phyloP scores from a whole-genome alignment of 139 green algal genomes.

The Asterochloris erici region DNA sequence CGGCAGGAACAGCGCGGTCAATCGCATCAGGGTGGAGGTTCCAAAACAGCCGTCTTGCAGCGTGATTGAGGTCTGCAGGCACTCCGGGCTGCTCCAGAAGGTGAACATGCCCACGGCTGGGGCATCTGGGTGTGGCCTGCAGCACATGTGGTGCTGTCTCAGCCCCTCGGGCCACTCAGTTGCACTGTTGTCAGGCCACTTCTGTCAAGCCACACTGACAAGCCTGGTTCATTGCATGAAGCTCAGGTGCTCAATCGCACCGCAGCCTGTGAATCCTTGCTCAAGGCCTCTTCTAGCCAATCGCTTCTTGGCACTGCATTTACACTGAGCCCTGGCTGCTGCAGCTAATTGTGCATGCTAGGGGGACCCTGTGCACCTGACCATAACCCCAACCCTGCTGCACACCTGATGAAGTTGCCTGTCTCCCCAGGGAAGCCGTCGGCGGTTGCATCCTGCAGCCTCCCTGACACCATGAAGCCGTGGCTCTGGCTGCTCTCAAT shows the following conservation, averaged over 20 bases:
- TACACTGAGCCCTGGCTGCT: too few species aligned
- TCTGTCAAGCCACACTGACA: too few species aligned
- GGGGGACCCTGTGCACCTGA: too few species aligned
- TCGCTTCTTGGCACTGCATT: too few species aligned
- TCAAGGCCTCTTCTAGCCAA: too few species aligned
- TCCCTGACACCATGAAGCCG: constrained; percentile 14
- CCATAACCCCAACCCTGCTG: too few species aligned
- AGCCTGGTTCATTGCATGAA: too few species aligned
- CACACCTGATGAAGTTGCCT: constrained; percentile 37
- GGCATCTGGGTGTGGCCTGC: not conserved
- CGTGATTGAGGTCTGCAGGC: constrained; percentile 23
- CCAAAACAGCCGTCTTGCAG: constrained; percentile 40
- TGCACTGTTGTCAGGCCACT: not conserved
- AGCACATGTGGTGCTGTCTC: not conserved
- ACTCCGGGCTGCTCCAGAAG: not conserved
- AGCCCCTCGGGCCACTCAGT: not conserved
- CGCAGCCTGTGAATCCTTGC: too few species aligned
- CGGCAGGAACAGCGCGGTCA: constrained; percentile 28
- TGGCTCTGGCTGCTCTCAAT: not conserved
- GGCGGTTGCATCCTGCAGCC: constrained; percentile 22
- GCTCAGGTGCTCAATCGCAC: too few species aligned
- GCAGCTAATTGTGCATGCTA: too few species aligned
- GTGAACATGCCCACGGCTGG: constrained; percentile 12
- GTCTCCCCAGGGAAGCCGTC: constrained; percentile 33
- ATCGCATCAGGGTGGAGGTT: constrained; percentile 37